phyloP scores from a whole-genome alignment of 2,329 filamentous ascomycete genomes.

The Pseudogymnoascus sp. region DNA sequence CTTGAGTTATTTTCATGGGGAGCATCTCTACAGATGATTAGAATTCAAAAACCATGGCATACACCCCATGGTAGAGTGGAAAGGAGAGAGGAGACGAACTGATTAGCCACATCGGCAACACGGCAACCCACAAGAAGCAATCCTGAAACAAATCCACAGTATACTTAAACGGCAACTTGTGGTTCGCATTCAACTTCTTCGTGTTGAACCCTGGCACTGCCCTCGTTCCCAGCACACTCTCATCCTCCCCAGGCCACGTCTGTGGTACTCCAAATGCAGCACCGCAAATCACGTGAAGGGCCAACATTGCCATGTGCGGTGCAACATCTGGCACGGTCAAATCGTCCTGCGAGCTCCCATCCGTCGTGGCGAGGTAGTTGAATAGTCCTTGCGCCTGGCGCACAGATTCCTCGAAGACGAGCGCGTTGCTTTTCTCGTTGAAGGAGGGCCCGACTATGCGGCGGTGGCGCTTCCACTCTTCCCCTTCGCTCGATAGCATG shows the following conservation, averaged over 20 bases:
- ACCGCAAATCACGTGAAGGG: slow-evolving; percentile 44
- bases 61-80: no score
- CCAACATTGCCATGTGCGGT: slow-evolving; percentile 39
- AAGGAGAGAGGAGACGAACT: slow-evolving; percentile 17
- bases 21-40: not conserved
- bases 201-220: slow-evolving; percentile 10
- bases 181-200: slow-evolving; percentile 21
- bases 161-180: slow-evolving; percentile 40
- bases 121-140: slow-evolving; percentile 38
- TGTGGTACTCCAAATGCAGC: slow-evolving; percentile 38
- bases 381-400: slow-evolving; percentile 37
- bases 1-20: not conserved
- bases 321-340: slow-evolving; percentile 33
- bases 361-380: slow-evolving; percentile 28
- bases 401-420: slow-evolving; percentile 36
- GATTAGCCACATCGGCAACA: slow-evolving; percentile 37
- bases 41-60: not conserved
- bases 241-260: slow-evolving; percentile 34
- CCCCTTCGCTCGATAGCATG: slow-evolving; percentile 25
- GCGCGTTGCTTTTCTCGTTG: slow-evolving; percentile 38
- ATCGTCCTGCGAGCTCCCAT: slow-evolving; percentile 9
- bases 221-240: slow-evolving; percentile 14
- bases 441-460: slow-evolving; percentile 27
- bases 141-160: slow-evolving; percentile 39
- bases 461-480: slow-evolving; percentile 26